Evolutionary conservation across 257 asterid species (phyloP).

Genomic region (Catharanthus roseus): DNA sequence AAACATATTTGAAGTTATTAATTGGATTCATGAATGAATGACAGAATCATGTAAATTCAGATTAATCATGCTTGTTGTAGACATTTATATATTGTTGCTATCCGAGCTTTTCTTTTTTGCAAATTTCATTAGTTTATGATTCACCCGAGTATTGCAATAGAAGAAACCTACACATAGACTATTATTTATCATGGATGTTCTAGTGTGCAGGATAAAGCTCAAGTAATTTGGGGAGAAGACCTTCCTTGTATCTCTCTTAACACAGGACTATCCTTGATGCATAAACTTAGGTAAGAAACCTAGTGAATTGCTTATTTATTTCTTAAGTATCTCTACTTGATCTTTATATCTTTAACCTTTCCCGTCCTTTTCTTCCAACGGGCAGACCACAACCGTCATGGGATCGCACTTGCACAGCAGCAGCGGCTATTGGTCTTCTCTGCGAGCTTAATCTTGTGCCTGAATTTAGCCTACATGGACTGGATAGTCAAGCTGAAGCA

Average conservation of each 20-base stretch:
- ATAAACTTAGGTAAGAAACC: conserved; percentile 58
- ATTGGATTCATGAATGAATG: neutral
- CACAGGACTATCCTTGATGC: conserved; percentile 82
- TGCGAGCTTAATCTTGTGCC: conserved; percentile 63
- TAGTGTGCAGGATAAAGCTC: conserved; percentile 55
- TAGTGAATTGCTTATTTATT: neutral
- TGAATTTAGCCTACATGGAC: conserved; percentile 41
- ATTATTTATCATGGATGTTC: conserved; percentile 3
- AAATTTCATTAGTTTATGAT: neutral
- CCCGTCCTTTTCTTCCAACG: no score
- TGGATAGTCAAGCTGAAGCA: conserved; percentile 62
- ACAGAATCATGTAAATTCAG: neutral
- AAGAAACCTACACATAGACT: neutral
- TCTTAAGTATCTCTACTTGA: neutral
- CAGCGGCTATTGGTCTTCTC: conserved; percentile 87
- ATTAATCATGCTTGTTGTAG: neutral
- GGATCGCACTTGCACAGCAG: conserved; percentile 98
- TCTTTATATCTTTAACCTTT: neutral
- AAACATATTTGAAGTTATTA: neutral
- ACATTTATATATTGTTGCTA: neutral
- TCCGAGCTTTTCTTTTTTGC: neutral
- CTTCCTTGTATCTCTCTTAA: conserved; percentile 69
- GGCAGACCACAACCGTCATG: conserved; percentile 92
- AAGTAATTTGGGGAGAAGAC: conserved; percentile 60
- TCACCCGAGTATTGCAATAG: neutral